These are phyloP conservation scores for Leishmania mexicana DNA, from an alignment of 208 protist species.

Conservation along the genomic window DNA sequence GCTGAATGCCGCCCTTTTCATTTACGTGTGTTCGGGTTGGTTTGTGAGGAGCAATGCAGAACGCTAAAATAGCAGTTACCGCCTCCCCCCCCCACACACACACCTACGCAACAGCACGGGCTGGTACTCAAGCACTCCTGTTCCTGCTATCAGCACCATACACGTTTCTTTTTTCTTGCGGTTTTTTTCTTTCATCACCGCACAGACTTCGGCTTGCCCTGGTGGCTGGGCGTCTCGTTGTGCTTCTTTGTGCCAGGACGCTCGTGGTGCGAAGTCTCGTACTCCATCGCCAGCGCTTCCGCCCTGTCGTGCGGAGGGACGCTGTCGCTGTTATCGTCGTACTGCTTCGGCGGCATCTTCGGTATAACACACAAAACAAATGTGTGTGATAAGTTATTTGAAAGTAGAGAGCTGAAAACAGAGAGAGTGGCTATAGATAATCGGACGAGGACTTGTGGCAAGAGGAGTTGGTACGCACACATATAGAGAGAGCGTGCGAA, in stretches of 20 bases:
- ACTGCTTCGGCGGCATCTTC: slow-evolving; percentile 48
- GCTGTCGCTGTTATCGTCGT: slow-evolving; percentile 57
- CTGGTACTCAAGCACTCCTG: neutral
- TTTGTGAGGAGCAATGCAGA: neutral
- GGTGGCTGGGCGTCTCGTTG: slow-evolving; percentile 71
- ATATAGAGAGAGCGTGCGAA: neutral
- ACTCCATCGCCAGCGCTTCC: slow-evolving; percentile 65
- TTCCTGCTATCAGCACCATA: neutral
- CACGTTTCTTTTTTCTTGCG: neutral
- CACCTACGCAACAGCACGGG: neutral
- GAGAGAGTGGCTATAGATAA: neutral
- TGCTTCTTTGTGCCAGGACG: slow-evolving; percentile 69
- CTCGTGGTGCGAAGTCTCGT: slow-evolving; percentile 84
- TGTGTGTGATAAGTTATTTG: neutral
- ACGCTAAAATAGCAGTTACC: neutral
- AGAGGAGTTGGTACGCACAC: neutral
- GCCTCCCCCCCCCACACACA: neutral
- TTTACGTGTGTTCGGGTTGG: neutral
- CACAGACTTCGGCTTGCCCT: slow-evolving; percentile 85
- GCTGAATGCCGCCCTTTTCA: neutral
- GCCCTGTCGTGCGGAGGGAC: slow-evolving; percentile 80
- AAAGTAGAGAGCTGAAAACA: slow-evolving; percentile 5
- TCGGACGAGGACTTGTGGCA: neutral
- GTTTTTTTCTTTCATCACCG: slow-evolving; percentile 42
- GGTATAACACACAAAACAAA: neutral